Evolutionary conservation across 169 alveolate species (phyloP).

Genomic region (Eimeria necatrix): DNA sequence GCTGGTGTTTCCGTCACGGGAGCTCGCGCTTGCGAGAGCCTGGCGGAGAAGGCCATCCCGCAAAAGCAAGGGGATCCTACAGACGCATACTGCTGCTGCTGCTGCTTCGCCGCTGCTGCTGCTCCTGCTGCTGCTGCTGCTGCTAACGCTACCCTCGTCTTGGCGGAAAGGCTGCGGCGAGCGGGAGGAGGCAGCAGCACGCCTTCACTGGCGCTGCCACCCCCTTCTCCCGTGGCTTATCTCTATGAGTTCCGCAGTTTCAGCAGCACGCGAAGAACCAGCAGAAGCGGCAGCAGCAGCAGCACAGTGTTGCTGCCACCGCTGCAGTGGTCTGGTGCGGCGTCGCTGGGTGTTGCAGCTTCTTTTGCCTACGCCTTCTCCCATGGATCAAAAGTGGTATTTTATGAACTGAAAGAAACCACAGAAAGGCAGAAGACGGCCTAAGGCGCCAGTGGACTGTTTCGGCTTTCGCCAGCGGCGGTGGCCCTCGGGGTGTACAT

Average conservation of each 20-base stretch:
- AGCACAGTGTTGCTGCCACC: not conserved
- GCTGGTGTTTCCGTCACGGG: not conserved
- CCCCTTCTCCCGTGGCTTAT: not conserved
- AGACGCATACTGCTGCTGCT: not conserved
- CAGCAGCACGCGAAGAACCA: not conserved
- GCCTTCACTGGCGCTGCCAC: conserved; percentile 29
- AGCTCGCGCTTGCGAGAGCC: not conserved
- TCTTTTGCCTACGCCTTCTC: not conserved
- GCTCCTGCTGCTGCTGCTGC: conserved; percentile 2
- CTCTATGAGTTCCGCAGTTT: not conserved
- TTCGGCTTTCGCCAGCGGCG: not conserved
- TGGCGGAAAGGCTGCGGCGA: not conserved
- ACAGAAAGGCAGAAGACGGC: conserved; percentile 8
- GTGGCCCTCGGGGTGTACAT: conserved; percentile 36
- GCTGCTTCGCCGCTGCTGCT: conserved; percentile 9
- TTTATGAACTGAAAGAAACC: not conserved
- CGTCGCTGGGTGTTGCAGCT: not conserved
- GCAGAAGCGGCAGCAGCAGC: conserved; percentile 1
- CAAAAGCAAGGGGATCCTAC: not conserved
- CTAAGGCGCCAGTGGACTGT: not conserved
- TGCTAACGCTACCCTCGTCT: conserved; percentile 39
- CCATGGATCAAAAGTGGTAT: not conserved
- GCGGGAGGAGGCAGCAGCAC: conserved; percentile 60
- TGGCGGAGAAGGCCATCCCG: conserved; percentile 44
- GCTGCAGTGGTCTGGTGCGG: conserved; percentile 36